phyloP scores from a whole-genome alignment of 208 protist genomes.

The Acanthamoeba royreba region DNA sequence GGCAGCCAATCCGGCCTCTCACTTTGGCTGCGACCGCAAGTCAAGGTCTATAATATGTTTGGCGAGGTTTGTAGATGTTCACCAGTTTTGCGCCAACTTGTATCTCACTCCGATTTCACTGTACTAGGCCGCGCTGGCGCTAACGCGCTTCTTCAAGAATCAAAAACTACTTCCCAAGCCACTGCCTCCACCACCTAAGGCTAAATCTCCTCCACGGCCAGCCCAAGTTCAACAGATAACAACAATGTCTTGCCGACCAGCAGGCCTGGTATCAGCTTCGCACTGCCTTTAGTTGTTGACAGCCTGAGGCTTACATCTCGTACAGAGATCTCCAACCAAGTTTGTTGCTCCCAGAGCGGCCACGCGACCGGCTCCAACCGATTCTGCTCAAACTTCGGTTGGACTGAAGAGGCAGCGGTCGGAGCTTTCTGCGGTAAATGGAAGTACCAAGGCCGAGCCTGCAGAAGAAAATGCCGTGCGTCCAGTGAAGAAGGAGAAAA shows the following conservation, averaged over 20 bases:
- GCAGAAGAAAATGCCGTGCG: neutral
- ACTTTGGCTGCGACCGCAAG: neutral
- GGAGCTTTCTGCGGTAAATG: neutral
- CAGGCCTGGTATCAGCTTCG: neutral
- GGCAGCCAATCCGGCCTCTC: neutral
- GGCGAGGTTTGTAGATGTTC: neutral
- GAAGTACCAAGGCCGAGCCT: neutral
- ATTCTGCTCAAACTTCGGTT: neutral
- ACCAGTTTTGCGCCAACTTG: neutral
- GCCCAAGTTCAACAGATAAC: neutral
- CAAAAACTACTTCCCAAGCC: neutral
- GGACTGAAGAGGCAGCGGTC: neutral
- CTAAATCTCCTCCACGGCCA: neutral
- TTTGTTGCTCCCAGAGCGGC: neutral
- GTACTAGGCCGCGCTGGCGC: neutral
- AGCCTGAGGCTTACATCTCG: neutral
- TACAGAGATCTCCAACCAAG: neutral
- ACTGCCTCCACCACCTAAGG: neutral
- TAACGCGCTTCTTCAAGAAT: conserved; percentile 29
- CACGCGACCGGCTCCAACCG: too few relatives aligned
- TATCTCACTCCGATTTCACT: neutral
- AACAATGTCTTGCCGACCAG: neutral
- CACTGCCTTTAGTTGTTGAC: neutral
- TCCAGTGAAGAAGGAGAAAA: neutral
- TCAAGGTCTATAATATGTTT: neutral